These are phyloP conservation scores for Chamaenerion angustifolium DNA, from an alignment of 345 rosid species.

Conservation along the genomic window DNA sequence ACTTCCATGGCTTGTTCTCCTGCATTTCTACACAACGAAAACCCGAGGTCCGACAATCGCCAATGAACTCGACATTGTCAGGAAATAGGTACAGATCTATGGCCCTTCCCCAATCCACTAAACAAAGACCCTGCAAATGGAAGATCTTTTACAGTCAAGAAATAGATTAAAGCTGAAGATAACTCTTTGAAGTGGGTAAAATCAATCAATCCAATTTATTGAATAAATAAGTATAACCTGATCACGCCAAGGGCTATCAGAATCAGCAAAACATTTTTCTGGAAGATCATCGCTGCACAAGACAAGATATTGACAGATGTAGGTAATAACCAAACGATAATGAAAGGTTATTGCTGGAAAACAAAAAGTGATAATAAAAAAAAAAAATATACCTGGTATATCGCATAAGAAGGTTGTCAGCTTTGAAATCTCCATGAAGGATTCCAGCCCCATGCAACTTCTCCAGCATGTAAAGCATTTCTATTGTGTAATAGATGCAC, in stretches of 20 bases:
- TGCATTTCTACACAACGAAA: constrained; percentile 86
- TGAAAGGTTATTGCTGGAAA: not conserved
- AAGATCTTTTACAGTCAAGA: not conserved
- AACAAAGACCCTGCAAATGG: constrained; percentile 69
- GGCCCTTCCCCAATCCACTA: constrained; percentile 94
- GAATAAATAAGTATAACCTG: constrained; percentile 48
- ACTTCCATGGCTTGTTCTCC: constrained; percentile 79
- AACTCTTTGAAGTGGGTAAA: not conserved
- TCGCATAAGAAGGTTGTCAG: constrained; percentile 76
- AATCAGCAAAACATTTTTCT: constrained; percentile 35
- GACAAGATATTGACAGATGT: not conserved
- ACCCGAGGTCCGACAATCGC: constrained; percentile 86
- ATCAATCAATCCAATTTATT: too few relatives aligned
- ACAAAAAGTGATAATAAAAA: not conserved
- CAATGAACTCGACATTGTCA: constrained; percentile 36
- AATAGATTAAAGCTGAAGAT: not conserved
- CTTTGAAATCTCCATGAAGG: constrained; percentile 97
- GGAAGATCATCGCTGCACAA: constrained; percentile 47
- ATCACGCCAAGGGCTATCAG: constrained; percentile 53
- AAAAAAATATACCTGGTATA: constrained; percentile 45
- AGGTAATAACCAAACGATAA: not conserved
- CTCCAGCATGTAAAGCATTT: constrained; percentile 85
- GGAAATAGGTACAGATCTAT: constrained; percentile 78
- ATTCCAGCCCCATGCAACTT: constrained; percentile 72
- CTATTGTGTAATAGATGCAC: constrained; percentile 79